These are phyloP conservation scores for Pyricularia grisea DNA, from an alignment of 2,329 filamentous ascomycete species.

Conservation along the genomic window DNA sequence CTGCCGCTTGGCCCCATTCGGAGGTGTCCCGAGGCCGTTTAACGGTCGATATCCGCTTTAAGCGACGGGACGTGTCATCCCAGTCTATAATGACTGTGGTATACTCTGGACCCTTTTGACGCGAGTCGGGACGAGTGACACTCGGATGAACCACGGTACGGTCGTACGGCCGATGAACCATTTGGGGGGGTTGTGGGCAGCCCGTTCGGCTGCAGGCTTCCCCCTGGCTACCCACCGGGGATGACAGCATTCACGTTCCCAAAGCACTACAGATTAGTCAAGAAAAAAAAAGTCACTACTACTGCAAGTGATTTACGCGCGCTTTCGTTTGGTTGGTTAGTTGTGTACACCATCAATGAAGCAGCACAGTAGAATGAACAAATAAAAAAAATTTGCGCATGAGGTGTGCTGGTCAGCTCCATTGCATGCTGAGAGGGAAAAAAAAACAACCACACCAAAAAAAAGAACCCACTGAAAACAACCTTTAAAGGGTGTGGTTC, in stretches of 20 bases:
- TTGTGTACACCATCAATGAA: background rate
- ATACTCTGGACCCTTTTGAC: background rate
- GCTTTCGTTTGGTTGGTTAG: background rate
- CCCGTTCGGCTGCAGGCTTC: background rate
- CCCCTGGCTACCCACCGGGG: background rate
- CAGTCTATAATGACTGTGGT: background rate
- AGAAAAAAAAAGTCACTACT: background rate
- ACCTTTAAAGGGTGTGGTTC: no score
- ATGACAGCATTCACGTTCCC: background rate
- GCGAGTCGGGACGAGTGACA: background rate
- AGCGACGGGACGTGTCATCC: background rate
- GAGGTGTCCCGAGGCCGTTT: background rate
- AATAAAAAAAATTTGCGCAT: no score
- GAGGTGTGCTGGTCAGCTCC: no score
- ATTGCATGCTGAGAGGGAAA: no score
- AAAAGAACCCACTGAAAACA: background rate
- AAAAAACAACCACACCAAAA: background rate
- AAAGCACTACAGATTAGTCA: background rate
- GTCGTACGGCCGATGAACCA: background rate
- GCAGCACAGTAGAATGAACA: background rate
- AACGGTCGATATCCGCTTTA: background rate
- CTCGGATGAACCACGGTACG: background rate
- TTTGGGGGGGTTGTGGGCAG: background rate
- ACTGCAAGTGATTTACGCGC: background rate
- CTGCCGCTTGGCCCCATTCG: background rate